These are phyloP conservation scores for Aspergillus sclerotiicarbonarius DNA, from an alignment of 495 filamentous ascomycete species.

Conservation along the genomic window DNA sequence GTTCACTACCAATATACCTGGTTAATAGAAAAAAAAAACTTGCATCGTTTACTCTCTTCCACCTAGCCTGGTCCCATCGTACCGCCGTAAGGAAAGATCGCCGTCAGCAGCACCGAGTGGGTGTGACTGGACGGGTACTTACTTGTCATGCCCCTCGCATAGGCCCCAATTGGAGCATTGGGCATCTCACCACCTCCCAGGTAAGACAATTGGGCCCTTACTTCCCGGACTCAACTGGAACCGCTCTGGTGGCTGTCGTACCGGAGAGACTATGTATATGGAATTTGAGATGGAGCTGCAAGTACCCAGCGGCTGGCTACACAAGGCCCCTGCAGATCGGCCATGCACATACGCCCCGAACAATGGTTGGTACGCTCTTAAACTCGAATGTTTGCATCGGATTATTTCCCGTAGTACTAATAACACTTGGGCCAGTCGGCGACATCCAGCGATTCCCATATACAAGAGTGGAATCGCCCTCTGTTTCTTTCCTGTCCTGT, in stretches of 20 bases:
- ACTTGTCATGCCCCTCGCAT: neutral
- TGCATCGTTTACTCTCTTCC: neutral
- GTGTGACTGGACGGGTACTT: neutral
- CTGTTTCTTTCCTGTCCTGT: neutral
- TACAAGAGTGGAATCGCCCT: neutral
- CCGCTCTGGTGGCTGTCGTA: neutral
- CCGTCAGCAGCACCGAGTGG: neutral
- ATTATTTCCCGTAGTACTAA: neutral
- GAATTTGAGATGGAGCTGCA: constrained; percentile 1
- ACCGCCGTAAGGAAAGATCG: neutral
- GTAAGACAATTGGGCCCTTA: neutral
- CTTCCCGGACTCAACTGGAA: neutral
- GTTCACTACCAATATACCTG: constrained; percentile 8
- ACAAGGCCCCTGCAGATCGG: constrained; percentile 3
- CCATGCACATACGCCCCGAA: neutral
- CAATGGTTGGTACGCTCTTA: neutral
- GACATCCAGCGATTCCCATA: neutral
- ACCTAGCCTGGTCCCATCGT: neutral
- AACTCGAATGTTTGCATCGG: constrained; percentile 3
- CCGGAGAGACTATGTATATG: neutral
- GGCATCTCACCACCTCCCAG: neutral
- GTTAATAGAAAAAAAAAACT: constrained; percentile 7
- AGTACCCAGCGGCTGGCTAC: constrained; percentile 6
- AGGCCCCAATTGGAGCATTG: neutral
- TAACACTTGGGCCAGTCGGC: neutral